phyloP scores from a whole-genome alignment of 2,329 filamentous ascomycete species.

The Pochonia chlamydosporia region DNA sequence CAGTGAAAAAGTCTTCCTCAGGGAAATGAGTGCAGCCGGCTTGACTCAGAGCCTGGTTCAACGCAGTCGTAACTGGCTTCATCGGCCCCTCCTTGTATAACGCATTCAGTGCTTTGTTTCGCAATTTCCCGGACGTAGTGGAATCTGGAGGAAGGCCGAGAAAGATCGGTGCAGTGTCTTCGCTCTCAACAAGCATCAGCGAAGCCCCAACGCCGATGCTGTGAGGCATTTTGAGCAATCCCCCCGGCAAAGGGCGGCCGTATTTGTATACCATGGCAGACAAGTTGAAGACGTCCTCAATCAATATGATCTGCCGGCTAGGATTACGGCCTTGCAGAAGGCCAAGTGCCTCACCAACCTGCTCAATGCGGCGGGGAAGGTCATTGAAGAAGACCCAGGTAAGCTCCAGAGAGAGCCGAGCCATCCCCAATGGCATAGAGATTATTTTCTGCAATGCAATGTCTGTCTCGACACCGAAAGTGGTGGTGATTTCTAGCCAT shows the following conservation, averaged over 20 bases:
- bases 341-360: slow-evolving; percentile 11
- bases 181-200: slow-evolving; percentile 21
- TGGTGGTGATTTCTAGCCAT: slow-evolving; percentile 17
- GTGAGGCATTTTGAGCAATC: slow-evolving; percentile 15
- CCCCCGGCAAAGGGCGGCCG: slow-evolving; percentile 19
- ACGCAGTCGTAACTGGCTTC: slow-evolving; percentile 8
- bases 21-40: slow-evolving; percentile 6
- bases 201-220: slow-evolving; percentile 25
- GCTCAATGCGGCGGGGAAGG: background rate
- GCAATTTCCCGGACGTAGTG: slow-evolving; percentile 20
- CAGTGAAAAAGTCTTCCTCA: slow-evolving; percentile 1
- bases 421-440: slow-evolving; percentile 11
- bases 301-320: slow-evolving; percentile 23
- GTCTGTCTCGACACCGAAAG: background rate
- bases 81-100: slow-evolving; percentile 10
- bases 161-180: slow-evolving; percentile 24
- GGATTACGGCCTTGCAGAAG: slow-evolving; percentile 18
- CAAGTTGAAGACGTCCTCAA: slow-evolving; percentile 24
- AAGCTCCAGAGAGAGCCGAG: slow-evolving; percentile 7
- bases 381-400: slow-evolving; percentile 9
- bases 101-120: slow-evolving; percentile 16
- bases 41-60: background rate
- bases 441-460: background rate
- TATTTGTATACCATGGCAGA: slow-evolving; percentile 22
- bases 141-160: slow-evolving; percentile 23